These are phyloP conservation scores for Neolentinus lepideus DNA, from an alignment of 1,284 basidiomycete species.

Conservation along the genomic window DNA sequence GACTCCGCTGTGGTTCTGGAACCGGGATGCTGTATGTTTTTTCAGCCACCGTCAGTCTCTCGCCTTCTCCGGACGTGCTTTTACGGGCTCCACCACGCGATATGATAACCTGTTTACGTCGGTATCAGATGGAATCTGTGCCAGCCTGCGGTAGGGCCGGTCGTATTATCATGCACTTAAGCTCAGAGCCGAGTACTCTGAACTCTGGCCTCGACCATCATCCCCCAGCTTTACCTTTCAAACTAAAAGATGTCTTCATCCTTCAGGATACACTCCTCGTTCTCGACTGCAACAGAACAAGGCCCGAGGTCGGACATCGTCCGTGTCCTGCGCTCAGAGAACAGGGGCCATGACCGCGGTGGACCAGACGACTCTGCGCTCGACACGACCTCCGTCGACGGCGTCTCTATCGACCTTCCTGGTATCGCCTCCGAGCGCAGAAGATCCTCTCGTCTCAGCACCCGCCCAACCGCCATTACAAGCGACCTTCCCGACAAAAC, in stretches of 20 bases:
- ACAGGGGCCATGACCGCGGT: neutral
- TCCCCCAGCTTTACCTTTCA: neutral
- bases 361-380: neutral
- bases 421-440: neutral
- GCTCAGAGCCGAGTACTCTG: no score
- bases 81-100: neutral
- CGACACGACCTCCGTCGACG: neutral
- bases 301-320: neutral
- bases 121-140: neutral
- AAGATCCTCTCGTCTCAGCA: neutral
- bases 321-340: neutral
- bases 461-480: neutral
- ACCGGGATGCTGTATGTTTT: neutral
- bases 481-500: neutral
- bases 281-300: neutral
- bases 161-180: no score
- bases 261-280: neutral
- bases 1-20: neutral
- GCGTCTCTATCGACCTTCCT: neutral
- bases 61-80: neutral
- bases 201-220: no score
- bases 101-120: neutral
- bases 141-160: no score
- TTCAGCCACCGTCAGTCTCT: neutral
- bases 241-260: neutral